Evolutionary conservation across 1,284 basidiomycete species (phyloP), one percentile per base, ranked within the genome.

Genomic region (Cryptococcus neoformans): DNA sequence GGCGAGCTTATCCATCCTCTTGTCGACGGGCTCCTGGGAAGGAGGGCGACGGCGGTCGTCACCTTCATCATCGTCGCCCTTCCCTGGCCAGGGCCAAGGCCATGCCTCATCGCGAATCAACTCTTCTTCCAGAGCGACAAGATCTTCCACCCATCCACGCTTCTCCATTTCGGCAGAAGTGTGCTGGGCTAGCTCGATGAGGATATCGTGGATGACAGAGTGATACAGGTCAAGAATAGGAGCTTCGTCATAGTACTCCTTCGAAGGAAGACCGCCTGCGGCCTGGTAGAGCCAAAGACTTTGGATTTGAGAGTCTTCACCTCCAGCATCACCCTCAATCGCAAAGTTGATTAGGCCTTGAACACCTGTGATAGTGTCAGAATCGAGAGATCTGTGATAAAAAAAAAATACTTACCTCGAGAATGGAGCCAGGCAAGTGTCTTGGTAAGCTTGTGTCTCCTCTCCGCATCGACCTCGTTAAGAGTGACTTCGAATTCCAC

Each of bases 241-340:
- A 54, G 86, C 79, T 60, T 98, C 94, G 49, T 88, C 83, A 74
- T 92, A 98, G 75, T 98, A 97, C 78, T 94, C 90, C 86, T 94
- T 92, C 44, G 92, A 86, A 1, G 94, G 94, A 11, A 98, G 84
- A 37, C 92, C 91, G 6, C 97, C 81, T 9, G 80, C 83, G 6
- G 88, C 84, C 70, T 98, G 94, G 63, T 83, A 86, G 69, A 98
- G 85, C 87, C 88, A 92, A 14, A 94, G 81, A 0, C 85, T 84
- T 84, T 95, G 92, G 47, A 83, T 78, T 65, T 93, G 89, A 0
- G 95, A 92, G 70, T 97, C 90, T n/a, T 85, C 81, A 28, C 89
- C 91, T 38, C 87, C 85, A 67, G 98, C 92, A 44, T 95, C 94
- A 8, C 77, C 76, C 56, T 96, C 92, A 58, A 95, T 83, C 35